Evolutionary conservation across 306 rosid genomes (phyloP).

Genomic region (Cucurbita argyrosperma): DNA sequence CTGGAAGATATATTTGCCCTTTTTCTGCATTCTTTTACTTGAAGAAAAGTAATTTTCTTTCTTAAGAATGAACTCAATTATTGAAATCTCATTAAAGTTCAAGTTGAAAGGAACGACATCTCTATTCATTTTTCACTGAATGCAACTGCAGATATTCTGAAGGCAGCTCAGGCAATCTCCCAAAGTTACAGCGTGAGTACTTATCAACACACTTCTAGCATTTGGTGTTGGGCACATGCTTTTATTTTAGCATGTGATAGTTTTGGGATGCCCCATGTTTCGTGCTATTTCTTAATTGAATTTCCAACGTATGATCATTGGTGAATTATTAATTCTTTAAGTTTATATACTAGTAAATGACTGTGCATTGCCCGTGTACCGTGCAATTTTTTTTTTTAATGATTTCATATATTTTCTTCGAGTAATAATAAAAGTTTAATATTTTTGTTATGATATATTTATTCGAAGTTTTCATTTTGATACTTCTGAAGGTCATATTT

Average conservation of each 20-base stretch:
- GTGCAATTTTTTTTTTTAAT: too few species aligned
- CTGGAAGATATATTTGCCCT: neutral
- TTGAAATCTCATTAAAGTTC: neutral
- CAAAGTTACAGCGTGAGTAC: constrained; percentile 67
- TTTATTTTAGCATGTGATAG: neutral
- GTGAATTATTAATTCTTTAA: neutral
- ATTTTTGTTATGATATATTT: too few species aligned
- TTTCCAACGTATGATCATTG: neutral
- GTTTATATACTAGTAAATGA: too few species aligned
- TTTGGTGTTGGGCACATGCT: neutral
- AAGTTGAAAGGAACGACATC: neutral
- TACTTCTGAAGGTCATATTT: too few species aligned
- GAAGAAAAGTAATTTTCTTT: neutral
- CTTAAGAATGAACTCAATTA: neutral
- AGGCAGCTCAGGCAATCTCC: constrained; percentile 59
- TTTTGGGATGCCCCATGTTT: neutral
- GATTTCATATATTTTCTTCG: too few species aligned
- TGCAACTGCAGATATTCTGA: constrained; percentile 61
- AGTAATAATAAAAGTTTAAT: too few species aligned
- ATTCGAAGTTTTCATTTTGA: too few species aligned
- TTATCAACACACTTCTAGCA: neutral
- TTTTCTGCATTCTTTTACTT: neutral
- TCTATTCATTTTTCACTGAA: constrained; percentile 3
- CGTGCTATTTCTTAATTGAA: neutral
- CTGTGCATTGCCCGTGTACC: too few species aligned